These are phyloP conservation scores for Alternaria panax DNA, from an alignment of 2,329 filamentous ascomycete genomes.

Conservation along the genomic window DNA sequence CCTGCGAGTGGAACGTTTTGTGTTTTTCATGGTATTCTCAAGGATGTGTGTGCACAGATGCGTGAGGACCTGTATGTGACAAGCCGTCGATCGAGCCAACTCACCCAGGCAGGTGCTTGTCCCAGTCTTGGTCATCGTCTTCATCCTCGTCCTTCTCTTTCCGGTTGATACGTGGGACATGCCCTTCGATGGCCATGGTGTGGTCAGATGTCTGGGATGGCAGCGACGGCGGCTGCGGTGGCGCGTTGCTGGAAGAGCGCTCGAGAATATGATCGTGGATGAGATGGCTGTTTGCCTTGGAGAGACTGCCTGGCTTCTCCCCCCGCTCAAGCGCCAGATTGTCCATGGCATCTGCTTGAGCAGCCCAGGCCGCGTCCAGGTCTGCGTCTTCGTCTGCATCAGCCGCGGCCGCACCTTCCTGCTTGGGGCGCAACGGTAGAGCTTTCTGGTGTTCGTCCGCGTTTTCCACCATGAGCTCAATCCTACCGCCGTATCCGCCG, in stretches of 20 bases:
- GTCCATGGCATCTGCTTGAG: conserved; percentile 43
- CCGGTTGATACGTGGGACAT: conserved; percentile 40
- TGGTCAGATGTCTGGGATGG: conserved; percentile 26
- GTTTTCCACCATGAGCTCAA: conserved; percentile 52
- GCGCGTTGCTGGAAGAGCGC: conserved; percentile 25
- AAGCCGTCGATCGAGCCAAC: background rate
- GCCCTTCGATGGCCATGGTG: conserved; percentile 50
- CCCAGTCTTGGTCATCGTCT: conserved; percentile 44
- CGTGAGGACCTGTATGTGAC: background rate
- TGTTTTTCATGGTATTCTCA: background rate
- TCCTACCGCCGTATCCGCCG: conserved; percentile 52
- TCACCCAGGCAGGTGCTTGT: conserved; percentile 43
- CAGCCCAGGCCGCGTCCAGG: conserved; percentile 43
- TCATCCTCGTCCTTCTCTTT: conserved; percentile 27
- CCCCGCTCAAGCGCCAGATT: conserved; percentile 56
- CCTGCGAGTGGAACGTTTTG: background rate
- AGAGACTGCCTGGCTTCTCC: conserved; percentile 46
- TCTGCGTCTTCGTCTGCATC: conserved; percentile 41
- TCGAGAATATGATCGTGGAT: conserved; percentile 44
- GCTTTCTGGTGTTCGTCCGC: conserved; percentile 33
- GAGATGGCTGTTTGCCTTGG: conserved; percentile 43
- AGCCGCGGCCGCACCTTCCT: conserved; percentile 12
- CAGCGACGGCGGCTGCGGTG: conserved; percentile 38
- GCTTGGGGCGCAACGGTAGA: conserved; percentile 42
- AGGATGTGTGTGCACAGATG: background rate